Conservation (phyloP, 176 grass and related monocot genomes). For the Oryza australiensis region DNA sequence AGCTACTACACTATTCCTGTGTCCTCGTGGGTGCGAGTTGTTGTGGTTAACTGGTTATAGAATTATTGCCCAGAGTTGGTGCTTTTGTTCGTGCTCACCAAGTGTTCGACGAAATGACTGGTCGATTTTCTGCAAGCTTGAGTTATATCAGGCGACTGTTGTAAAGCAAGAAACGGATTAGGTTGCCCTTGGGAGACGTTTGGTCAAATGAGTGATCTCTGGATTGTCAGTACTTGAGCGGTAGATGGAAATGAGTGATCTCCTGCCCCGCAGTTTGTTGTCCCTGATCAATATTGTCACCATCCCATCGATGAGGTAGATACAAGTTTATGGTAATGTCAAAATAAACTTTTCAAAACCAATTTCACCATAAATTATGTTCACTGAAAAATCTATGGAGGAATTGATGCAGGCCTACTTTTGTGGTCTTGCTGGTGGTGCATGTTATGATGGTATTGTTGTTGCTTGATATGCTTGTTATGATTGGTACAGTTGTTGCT, state of each 20-base stretch:
- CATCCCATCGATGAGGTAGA: neutral
- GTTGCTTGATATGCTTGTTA: no score
- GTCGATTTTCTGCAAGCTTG: neutral
- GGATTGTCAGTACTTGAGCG: neutral
- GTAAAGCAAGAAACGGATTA: neutral
- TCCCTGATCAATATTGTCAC: neutral
- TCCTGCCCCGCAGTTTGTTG: no score
- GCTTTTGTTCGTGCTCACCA: neutral
- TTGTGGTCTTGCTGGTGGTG: neutral
- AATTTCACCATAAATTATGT: neutral
- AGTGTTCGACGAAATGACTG: constrained; percentile 35
- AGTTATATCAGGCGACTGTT: neutral
- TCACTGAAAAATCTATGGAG: neutral
- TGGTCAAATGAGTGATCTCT: neutral
- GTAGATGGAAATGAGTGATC: neutral
- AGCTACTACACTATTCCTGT: neutral
- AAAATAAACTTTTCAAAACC: constrained; percentile 4
- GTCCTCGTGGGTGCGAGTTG: neutral
- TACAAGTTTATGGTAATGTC: neutral
- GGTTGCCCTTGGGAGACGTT: neutral
- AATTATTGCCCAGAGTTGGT: neutral
- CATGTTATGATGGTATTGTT: neutral
- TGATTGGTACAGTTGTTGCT: no score
- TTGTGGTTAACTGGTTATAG: neutral
- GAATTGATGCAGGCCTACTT: neutral